Evolutionary conservation across 768 basidiomycete species (phyloP).

Genomic region (Lyophyllum shimeji): DNA sequence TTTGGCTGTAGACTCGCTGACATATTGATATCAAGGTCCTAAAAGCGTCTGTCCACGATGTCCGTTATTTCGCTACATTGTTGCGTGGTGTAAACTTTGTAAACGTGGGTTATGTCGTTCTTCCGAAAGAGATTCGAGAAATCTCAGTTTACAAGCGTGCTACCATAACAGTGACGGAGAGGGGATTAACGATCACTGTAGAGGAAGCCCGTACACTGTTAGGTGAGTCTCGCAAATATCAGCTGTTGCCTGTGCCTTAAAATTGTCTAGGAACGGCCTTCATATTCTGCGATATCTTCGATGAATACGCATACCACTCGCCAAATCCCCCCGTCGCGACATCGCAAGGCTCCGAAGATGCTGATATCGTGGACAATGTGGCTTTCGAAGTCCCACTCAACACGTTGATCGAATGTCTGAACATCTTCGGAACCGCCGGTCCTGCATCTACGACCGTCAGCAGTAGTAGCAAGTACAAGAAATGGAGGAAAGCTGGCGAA

Average conservation of each 20-base stretch:
- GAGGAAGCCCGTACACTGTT: conserved; percentile 83
- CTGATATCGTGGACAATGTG: conserved; percentile 31
- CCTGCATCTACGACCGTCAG: conserved; percentile 30
- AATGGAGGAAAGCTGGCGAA: conserved; percentile 48
- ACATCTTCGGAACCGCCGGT: conserved; percentile 87
- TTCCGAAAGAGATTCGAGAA: not conserved
- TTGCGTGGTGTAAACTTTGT: conserved; percentile 81
- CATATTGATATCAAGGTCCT: conserved; percentile 42
- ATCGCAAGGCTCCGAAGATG: conserved; percentile 27
- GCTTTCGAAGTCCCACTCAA: conserved; percentile 84
- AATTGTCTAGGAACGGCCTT: conserved; percentile 73
- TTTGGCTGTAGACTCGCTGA: not conserved
- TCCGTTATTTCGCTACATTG: conserved; percentile 76
- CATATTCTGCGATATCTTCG: conserved; percentile 75
- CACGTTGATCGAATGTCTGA: conserved; percentile 85
- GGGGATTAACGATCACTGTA: conserved; percentile 75
- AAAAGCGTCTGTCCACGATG: conserved; percentile 73
- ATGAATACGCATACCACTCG: conserved; percentile 69
- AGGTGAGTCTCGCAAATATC: conserved; percentile 41
- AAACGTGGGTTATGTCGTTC: conserved; percentile 51
- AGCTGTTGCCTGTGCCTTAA: not conserved
- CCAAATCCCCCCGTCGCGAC: conserved; percentile 25
- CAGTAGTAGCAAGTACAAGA: conserved; percentile 38
- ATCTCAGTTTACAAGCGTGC: conserved; percentile 52
- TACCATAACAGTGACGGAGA: conserved; percentile 64